Evolutionary conservation across 805 yeast genomes (phyloP).

Genomic region (Kazachstania psychrophila): DNA sequence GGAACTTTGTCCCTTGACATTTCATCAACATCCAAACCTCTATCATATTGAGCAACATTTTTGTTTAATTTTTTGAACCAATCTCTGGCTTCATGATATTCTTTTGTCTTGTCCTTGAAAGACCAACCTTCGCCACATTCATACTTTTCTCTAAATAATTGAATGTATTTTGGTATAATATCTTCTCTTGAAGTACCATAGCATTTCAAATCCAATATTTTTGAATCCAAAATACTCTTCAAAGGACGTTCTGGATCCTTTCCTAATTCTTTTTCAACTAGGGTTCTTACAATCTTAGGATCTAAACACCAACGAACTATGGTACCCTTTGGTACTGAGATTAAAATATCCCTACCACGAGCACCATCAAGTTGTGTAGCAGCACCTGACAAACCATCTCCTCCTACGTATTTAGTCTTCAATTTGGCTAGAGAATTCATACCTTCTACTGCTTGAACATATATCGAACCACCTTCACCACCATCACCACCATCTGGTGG

Average conservation of each 20-base stretch:
- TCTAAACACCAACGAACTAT: conserved; percentile 76
- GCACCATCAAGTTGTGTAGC: conserved; percentile 79
- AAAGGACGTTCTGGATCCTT: conserved; percentile 14
- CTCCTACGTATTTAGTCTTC: conserved; percentile 59
- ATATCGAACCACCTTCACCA: conserved; percentile 83
- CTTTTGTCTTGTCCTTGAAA: conserved; percentile 69
- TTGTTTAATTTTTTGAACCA: conserved; percentile 58
- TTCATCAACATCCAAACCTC: conserved; percentile 49
- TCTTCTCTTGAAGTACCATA: conserved; percentile 25
- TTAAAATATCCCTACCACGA: conserved; percentile 65
- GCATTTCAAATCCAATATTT: conserved; percentile 27
- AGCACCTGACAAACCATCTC: conserved; percentile 62
- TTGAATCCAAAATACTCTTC: conserved; percentile 17
- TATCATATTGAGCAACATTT: conserved; percentile 58
- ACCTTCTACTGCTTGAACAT: conserved; percentile 70
- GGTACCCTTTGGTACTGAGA: conserved; percentile 91
- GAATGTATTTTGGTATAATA: conserved; percentile 38
- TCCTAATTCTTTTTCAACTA: conserved; percentile 14
- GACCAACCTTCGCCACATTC: conserved; percentile 80
- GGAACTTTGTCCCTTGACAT: conserved; percentile 62
- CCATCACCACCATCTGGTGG: conserved; percentile 99
- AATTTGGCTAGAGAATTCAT: conserved; percentile 63
- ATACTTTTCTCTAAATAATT: conserved; percentile 54
- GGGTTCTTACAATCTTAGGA: conserved; percentile 40
- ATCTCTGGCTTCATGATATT: conserved; percentile 53